Percentiles rank a stretch among this genome's conserved stretches.
Conservation (phyloP, 805 yeast species). For the Starmerella ratchasimensis region DNA sequence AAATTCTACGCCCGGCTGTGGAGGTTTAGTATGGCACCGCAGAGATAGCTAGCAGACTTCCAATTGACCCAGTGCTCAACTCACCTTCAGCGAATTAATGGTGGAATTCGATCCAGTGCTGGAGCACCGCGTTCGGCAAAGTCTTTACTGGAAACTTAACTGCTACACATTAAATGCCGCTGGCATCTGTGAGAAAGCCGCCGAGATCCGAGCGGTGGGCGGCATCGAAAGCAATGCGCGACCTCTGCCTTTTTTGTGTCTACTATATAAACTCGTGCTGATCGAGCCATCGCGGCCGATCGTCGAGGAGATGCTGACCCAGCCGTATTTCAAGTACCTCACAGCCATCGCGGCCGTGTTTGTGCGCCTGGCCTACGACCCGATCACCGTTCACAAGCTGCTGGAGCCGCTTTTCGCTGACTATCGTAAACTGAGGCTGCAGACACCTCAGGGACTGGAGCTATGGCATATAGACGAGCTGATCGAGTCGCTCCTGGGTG, state of each 20-base stretch:
- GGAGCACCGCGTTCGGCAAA: constrained; percentile 42
- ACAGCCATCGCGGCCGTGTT: constrained; percentile 59
- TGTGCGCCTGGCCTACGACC: constrained; percentile 32
- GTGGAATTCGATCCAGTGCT: constrained; percentile 26
- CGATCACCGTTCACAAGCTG: constrained; percentile 34
- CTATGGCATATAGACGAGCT: constrained; percentile 58
- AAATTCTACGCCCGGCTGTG: too few relatives aligned
- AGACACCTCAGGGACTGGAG: constrained; percentile 26
- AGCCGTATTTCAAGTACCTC: constrained; percentile 63
- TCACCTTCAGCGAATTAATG: too few relatives aligned
- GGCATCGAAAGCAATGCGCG: constrained; percentile 40
- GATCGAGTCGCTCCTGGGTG: constrained; percentile 44
- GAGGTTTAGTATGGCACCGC: too few relatives aligned
- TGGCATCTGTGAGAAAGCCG: constrained; percentile 37
- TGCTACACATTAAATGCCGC: constrained; percentile 41
- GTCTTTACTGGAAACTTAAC: constrained; percentile 43
- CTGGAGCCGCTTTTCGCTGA: constrained; percentile 50
- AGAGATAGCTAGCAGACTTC: too few relatives aligned
- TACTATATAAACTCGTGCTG: constrained; percentile 64
- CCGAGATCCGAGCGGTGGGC: constrained; percentile 38
- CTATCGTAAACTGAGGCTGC: constrained; percentile 51
- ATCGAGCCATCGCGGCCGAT: constrained; percentile 53
- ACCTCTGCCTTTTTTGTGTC: constrained; percentile 63
- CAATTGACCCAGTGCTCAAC: too few relatives aligned
- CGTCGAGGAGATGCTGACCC: constrained; percentile 39